Evolutionary conservation across 345 rosid genomes (phyloP), one percentile per base, ranked within the genome.

Genomic region (Eucalyptus lansdowneana): DNA sequence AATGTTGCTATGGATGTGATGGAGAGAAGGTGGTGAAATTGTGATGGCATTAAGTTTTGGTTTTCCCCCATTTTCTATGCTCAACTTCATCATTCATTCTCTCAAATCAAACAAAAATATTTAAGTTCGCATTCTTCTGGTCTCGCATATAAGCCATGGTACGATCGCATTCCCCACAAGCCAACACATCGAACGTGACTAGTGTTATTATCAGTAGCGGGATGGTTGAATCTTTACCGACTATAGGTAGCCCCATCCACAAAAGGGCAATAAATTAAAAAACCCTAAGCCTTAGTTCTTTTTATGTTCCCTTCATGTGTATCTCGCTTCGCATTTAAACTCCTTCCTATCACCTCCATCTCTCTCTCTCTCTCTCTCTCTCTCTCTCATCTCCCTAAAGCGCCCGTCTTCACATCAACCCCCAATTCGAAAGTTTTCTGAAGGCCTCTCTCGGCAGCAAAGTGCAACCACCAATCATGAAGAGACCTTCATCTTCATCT

Each of bases 301-400:
- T 76, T 76, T 19, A 88, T 90, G 90, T 87, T 89, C 47, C 51
- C 49, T 92, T 92, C 95, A 94, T 94, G 94, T 40, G 93, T 86
- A 90, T 80, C 94, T 91, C 72, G 95, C 93, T 80, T 88, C 58
- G 88, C 91, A 53, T 92, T 92, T 94, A 89, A 91, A 91, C 89
- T 88, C 86, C 54, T n/a, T 83, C 90, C 14, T 1, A 37, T 76
- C 86, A 47, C 56, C 87, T 9, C 86, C 72, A 44, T 76, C 88
- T 50, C 49, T 47, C 87, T 86, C 53, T 47, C 88, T 86, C 53
- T 58, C 88, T 47, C 88, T 86, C 53, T 58, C 88, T 50, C 67
- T 21, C 14, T 40, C 53, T 56, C 54, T 14, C 45, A 42, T 91
- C 58, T 89, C 87, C 10, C 44, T 29, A 15, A 76, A 40, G 81